phyloP scores from a whole-genome alignment of 192 early-diverging fungal species.

The Backusella liffmaniae region DNA sequence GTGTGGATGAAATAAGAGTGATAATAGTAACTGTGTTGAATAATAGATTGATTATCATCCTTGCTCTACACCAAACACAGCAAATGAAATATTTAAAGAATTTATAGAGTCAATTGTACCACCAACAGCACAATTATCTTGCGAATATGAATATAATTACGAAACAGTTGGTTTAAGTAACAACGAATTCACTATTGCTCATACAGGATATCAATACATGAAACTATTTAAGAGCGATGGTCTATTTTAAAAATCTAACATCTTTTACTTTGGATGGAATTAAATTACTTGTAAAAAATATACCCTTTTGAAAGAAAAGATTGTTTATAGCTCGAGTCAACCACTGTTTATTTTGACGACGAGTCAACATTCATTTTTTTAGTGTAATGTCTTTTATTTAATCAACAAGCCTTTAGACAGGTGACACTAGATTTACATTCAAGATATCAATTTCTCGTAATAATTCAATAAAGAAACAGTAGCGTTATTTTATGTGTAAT shows the following conservation, averaged over 20 bases:
- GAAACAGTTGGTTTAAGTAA: conserved; percentile 49
- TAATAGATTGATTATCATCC: conserved; percentile 53
- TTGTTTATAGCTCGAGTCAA: no score
- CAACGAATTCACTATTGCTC: conserved; percentile 46
- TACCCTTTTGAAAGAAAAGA: neutral
- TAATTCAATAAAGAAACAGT: no score
- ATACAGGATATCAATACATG: conserved; percentile 55
- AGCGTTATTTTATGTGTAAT: no score
- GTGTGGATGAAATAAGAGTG: neutral
- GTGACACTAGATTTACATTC: no score
- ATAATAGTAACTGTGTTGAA: neutral
- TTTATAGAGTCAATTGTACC: conserved; percentile 50
- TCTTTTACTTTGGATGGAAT: neutral
- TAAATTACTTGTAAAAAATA: neutral
- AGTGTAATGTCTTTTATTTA: no score
- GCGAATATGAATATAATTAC: conserved; percentile 52
- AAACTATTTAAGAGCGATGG: conserved; percentile 51
- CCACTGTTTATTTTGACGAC: no score
- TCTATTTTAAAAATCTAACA: conserved; percentile 35
- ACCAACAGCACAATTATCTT: conserved; percentile 43
- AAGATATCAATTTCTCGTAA: no score
- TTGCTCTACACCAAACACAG: conserved; percentile 42
- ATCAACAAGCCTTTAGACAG: no score
- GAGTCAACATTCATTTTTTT: no score
- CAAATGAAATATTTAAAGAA: conserved; percentile 43